Percentiles rank a stretch among this genome's conserved stretches.
These are phyloP conservation scores for Apostasia shenzhenica DNA, from an alignment of 106 monocot genomes.

Conservation along the genomic window DNA sequence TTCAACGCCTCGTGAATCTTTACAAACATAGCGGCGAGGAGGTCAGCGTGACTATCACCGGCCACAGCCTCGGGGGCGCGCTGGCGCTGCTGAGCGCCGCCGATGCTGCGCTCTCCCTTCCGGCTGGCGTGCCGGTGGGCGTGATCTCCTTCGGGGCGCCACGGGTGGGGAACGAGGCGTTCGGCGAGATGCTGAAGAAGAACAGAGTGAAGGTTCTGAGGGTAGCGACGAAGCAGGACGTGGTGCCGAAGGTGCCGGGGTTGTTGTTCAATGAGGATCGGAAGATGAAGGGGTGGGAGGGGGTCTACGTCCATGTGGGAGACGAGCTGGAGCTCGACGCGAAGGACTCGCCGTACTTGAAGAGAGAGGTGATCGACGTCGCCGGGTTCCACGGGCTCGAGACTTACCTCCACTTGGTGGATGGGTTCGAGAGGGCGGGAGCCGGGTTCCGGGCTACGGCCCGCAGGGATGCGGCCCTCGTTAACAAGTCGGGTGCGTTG, in stretches of 20 bases:
- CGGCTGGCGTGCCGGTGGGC: constrained; percentile 21
- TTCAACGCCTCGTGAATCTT: constrained; percentile 26
- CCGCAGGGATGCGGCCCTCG: constrained; percentile 53
- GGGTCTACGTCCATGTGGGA: constrained; percentile 52
- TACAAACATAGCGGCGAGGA: constrained; percentile 46
- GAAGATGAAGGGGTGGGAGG: constrained; percentile 21
- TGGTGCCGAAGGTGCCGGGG: constrained; percentile 64
- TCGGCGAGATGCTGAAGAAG: constrained; percentile 21
- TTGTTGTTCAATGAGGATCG: constrained; percentile 47
- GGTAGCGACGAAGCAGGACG: constrained; percentile 45
- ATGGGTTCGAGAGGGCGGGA: constrained; percentile 24
- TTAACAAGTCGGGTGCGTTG: constrained; percentile 56
- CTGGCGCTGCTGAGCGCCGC: constrained; percentile 56
- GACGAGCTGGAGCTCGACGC: constrained; percentile 37
- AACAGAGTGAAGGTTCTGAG: constrained; percentile 44
- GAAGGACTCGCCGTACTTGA: constrained; percentile 43
- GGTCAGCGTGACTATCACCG: constrained; percentile 61
- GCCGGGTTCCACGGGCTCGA: constrained; percentile 56
- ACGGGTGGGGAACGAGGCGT: constrained; percentile 56
- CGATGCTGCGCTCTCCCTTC: constrained; percentile 34
- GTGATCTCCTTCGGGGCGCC: constrained; percentile 67
- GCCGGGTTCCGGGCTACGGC: constrained; percentile 27
- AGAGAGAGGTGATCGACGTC: constrained; percentile 16
- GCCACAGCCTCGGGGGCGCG: constrained; percentile 80
- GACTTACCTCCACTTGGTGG: constrained; percentile 64